Conservation (phyloP, 148 eudicot genomes). For the Euryodendron excelsum region DNA sequence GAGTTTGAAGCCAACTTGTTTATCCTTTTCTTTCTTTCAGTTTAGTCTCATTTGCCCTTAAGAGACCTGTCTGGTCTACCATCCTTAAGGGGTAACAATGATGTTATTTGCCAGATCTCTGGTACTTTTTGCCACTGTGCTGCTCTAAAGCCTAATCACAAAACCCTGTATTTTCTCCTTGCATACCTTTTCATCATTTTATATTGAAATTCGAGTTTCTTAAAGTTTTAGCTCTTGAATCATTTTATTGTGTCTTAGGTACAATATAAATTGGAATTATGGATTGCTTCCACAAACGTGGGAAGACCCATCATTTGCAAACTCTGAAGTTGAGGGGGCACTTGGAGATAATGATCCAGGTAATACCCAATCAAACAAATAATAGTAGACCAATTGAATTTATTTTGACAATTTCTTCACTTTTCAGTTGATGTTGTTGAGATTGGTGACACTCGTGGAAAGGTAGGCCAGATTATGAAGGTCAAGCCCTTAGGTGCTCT, state of each 20-base stretch:
- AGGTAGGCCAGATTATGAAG: conserved; percentile 73
- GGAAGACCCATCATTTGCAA: conserved; percentile 82
- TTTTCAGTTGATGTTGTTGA: conserved; percentile 88
- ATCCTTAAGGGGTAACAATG: background rate
- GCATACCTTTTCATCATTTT: background rate
- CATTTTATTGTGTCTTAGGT: conserved; percentile 33
- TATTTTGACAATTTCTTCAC: conserved; percentile 3
- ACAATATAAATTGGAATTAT: conserved; percentile 88
- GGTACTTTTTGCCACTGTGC: background rate
- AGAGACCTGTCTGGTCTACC: background rate
- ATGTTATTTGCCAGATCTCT: background rate
- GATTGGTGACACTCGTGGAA: conserved; percentile 75
- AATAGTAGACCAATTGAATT: background rate
- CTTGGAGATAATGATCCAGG: conserved; percentile 95
- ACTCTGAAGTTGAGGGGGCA: conserved; percentile 81
- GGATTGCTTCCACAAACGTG: conserved; percentile 91
- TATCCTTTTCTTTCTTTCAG: background rate
- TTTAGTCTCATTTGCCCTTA: background rate
- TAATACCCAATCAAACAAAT: conserved; percentile 2
- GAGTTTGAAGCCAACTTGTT: conserved; percentile 13
- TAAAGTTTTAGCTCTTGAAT: background rate
- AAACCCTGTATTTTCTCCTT: background rate
- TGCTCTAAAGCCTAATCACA: background rate
- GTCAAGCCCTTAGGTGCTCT: conserved; percentile 87
- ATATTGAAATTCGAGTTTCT: background rate